These are phyloP conservation scores for Eimeria brunetti DNA, from an alignment of 169 alveolate species.

Conservation along the genomic window DNA sequence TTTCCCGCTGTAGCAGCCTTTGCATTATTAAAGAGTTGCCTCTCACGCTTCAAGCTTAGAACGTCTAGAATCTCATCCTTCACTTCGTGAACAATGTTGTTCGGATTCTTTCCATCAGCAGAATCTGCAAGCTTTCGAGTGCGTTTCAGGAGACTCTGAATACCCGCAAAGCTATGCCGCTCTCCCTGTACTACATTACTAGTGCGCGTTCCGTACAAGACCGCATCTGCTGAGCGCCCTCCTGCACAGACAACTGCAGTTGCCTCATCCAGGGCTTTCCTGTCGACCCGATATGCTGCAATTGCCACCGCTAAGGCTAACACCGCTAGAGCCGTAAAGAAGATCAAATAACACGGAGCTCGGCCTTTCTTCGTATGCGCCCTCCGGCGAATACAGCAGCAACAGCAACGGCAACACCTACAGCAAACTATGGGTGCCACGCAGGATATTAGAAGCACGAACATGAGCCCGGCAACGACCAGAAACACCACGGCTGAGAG, in stretches of 20 bases:
- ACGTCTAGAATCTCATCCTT: neutral
- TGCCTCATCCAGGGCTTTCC: constrained; percentile 22
- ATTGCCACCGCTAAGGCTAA: constrained; percentile 1
- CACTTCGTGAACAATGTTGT: constrained; percentile 15
- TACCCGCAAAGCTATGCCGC: neutral
- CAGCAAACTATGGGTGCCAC: constrained; percentile 14
- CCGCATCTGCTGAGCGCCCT: constrained; percentile 44
- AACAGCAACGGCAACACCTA: constrained; percentile 26
- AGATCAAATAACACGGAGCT: neutral
- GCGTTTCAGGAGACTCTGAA: neutral
- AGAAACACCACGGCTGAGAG: neutral
- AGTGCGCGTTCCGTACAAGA: constrained; percentile 41
- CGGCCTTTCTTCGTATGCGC: constrained; percentile 12
- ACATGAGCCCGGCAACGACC: constrained; percentile 20
- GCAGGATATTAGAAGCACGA: neutral
- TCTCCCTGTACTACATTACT: neutral
- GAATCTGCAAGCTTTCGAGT: neutral
- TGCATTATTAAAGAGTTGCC: neutral
- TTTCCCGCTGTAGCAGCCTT: neutral
- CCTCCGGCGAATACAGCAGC: constrained; percentile 50
- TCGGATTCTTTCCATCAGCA: constrained; percentile 13
- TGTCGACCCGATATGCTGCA: constrained; percentile 33
- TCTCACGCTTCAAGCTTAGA: neutral
- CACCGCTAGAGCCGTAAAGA: neutral
- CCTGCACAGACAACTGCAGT: constrained; percentile 63